Percentiles rank a stretch among this genome's conserved stretches.
These are phyloP conservation scores for Fusarium bactridioides DNA, from an alignment of 2,329 filamentous ascomycete species.

Conservation along the genomic window DNA sequence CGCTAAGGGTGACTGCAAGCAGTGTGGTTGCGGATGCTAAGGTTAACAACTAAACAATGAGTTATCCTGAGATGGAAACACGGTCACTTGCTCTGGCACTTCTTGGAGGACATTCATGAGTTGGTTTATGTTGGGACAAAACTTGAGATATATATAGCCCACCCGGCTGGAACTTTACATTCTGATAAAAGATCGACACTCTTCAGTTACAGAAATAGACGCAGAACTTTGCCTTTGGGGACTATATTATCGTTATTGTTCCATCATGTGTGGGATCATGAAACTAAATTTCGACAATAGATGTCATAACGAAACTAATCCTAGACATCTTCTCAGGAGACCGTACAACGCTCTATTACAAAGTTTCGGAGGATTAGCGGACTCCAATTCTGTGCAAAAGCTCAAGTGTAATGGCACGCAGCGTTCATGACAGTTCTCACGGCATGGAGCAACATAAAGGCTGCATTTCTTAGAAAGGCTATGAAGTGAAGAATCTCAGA, in stretches of 20 bases:
- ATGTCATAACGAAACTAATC: rapidly evolving
- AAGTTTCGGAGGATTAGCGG: rapidly evolving
- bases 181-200: rapidly evolving
- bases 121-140: too few relatives aligned
- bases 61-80: not conserved
- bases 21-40: not conserved
- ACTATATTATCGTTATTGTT: too few relatives aligned
- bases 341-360: not conserved
- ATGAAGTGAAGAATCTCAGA: not conserved
- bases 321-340: not conserved
- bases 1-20: not conserved
- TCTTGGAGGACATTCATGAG: not conserved
- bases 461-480: not conserved
- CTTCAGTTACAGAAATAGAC: not conserved
- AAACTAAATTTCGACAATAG: rapidly evolving
- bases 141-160: too few relatives aligned
- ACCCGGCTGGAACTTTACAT: rapidly evolving
- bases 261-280: not conserved
- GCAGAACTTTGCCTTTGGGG: not conserved
- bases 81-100: not conserved
- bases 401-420: not conserved
- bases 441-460: not conserved
- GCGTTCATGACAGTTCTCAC: not conserved
- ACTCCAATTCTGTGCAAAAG: not conserved
- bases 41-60: too few relatives aligned